Conservation (phyloP, 1,139 yeast genomes). For the Pichia sp. region DNA sequence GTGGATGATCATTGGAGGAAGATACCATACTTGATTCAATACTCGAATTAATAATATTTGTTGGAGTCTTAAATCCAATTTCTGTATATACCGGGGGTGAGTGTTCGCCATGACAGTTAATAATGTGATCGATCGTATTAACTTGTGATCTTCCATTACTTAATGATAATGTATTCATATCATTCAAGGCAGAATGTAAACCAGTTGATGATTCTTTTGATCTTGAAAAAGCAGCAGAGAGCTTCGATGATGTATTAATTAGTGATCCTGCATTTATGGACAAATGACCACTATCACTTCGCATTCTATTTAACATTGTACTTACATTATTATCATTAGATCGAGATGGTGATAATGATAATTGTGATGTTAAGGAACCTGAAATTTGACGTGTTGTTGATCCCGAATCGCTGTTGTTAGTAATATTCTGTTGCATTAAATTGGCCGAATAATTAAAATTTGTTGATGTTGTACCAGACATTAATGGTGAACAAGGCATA, state of each 20-base stretch:
- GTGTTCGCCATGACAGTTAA: background rate
- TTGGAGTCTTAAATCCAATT: conserved; percentile 2
- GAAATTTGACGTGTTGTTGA: conserved; percentile 1
- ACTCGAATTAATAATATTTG: background rate
- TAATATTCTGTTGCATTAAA: conserved; percentile 1
- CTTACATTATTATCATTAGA: conserved; percentile 1
- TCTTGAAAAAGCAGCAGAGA: conserved; percentile 14
- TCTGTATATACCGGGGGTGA: conserved; percentile 15
- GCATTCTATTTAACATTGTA: background rate
- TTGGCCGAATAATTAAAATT: conserved; percentile 1
- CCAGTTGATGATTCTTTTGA: conserved; percentile 10
- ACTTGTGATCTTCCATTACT: background rate
- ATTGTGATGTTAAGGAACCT: background rate
- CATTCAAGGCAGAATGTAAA: conserved; percentile 6
- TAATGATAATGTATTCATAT: conserved; percentile 8
- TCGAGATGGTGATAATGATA: conserved; percentile 9
- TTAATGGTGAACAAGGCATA: conserved; percentile 30
- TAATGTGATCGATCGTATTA: conserved; percentile 11
- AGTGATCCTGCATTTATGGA: conserved; percentile 1
- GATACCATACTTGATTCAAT: background rate
- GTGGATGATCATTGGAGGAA: background rate
- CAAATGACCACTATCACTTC: conserved; percentile 4
- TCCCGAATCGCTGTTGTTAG: background rate
- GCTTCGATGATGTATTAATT: conserved; percentile 11
- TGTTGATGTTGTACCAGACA: conserved; percentile 16